These are phyloP conservation scores for Diaporthe aspalathi DNA, from an alignment of 2,329 filamentous ascomycete genomes.

Conservation along the genomic window DNA sequence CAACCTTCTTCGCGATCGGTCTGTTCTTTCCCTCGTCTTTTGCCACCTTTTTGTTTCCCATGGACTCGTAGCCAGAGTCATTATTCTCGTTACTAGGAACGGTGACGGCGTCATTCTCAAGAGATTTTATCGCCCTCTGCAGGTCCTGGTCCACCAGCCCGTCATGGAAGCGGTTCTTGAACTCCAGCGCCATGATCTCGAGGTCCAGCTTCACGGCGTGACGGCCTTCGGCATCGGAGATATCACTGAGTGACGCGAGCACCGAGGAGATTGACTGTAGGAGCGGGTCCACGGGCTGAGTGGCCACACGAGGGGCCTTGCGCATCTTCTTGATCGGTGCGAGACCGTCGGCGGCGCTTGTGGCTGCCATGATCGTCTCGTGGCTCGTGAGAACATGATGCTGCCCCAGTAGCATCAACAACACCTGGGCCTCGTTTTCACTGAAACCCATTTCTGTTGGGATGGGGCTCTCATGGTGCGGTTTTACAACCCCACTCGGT, in stretches of 20 bases:
- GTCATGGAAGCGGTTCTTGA: conserved; percentile 7
- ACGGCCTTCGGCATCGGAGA: not conserved
- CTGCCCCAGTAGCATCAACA: not conserved
- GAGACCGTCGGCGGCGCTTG: not conserved
- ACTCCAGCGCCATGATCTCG: conserved; percentile 23
- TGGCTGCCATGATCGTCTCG: not conserved
- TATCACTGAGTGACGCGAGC: not conserved
- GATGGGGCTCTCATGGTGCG: no score
- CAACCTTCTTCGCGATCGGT: not conserved
- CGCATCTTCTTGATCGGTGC: not conserved
- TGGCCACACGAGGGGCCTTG: not conserved
- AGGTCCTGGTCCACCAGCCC: conserved; percentile 5
- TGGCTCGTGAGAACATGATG: not conserved
- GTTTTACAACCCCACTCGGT: not conserved
- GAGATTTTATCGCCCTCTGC: not conserved
- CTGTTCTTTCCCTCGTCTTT: not conserved
- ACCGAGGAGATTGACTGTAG: conserved; percentile 1
- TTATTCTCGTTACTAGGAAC: not conserved
- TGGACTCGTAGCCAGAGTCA: conserved; percentile 7
- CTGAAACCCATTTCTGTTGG: not conserved
- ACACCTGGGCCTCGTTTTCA: not conserved
- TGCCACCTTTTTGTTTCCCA: not conserved
- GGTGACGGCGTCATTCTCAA: conserved; percentile 2
- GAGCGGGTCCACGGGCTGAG: not conserved
- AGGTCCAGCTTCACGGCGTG: conserved; percentile 20